Conservation (phyloP, 192 early-diverging fungal species). For the Rhizoclosmatium sp. region DNA sequence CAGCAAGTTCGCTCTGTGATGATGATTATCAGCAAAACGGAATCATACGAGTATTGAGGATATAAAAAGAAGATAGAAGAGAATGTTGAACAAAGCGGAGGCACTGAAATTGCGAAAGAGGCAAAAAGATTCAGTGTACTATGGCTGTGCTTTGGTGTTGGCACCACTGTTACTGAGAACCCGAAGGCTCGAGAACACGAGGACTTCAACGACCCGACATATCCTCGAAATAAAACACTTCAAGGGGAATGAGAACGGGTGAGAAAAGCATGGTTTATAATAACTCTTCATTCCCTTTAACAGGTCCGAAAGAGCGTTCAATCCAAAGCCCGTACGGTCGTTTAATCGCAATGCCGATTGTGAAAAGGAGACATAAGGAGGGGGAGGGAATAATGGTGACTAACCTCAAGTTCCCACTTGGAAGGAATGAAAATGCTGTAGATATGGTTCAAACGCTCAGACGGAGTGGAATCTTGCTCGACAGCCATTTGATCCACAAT, state of each 20-base stretch:
- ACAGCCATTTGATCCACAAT: conserved; percentile 91
- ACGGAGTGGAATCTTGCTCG: conserved; percentile 66
- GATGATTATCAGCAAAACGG: conserved; percentile 2
- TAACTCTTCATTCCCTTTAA: not conserved
- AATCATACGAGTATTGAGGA: not conserved
- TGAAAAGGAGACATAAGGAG: not conserved
- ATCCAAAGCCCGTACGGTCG: conserved; percentile 18
- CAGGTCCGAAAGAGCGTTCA: conserved; percentile 8
- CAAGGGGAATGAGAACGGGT: conserved; percentile 24
- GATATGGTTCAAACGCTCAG: conserved; percentile 84
- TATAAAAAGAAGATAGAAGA: conserved; percentile 14
- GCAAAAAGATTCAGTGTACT: conserved; percentile 41
- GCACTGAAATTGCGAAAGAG: conserved; percentile 29
- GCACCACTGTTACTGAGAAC: not conserved
- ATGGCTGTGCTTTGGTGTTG: conserved; percentile 42
- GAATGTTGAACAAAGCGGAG: conserved; percentile 46
- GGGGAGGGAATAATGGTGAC: conserved; percentile 6
- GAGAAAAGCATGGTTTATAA: conserved; percentile 7
- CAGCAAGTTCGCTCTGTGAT: conserved; percentile 80
- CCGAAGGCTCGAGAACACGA: not conserved
- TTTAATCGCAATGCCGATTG: not conserved
- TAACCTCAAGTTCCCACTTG: conserved; percentile 93
- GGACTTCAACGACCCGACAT: conserved; percentile 12
- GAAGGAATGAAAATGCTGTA: conserved; percentile 82
- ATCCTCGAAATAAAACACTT: conserved; percentile 33